phyloP scores from a whole-genome alignment of 2,329 filamentous ascomycete species.

The Aureobasidium musti region DNA sequence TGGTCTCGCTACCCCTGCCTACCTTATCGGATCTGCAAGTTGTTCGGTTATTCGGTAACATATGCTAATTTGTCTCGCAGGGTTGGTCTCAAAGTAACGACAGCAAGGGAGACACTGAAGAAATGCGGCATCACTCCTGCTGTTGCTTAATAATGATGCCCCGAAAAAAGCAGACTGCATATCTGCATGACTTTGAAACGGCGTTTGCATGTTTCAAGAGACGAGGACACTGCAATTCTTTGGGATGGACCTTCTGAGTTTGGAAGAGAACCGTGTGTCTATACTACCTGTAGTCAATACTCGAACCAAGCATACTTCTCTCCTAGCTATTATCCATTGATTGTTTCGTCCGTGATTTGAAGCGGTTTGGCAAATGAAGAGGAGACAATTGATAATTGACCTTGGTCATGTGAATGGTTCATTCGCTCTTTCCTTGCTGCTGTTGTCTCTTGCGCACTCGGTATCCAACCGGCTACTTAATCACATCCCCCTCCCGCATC shows the following conservation, averaged over 20 bases:
- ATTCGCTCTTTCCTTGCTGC: neutral
- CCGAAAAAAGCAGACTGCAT: neutral
- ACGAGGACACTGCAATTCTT: neutral
- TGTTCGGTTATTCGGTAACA: neutral
- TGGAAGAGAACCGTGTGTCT: no score
- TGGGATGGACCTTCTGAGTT: no score
- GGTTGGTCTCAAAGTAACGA: conserved; percentile 70
- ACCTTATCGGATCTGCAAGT: neutral
- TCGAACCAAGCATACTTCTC: no score
- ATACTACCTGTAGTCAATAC: no score
- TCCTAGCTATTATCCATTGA: no score
- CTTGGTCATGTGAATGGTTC: neutral
- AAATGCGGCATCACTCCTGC: conserved; percentile 34
- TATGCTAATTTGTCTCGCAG: conserved; percentile 7
- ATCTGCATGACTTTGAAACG: neutral
- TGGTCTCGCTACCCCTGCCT: neutral
- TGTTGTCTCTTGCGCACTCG: neutral
- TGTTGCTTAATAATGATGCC: neutral
- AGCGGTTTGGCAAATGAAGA: no score
- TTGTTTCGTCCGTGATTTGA: no score
- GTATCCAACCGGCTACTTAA: neutral
- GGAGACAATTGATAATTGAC: no score
- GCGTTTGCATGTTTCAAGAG: neutral
- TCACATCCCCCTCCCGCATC: no score
- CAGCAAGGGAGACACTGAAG: conserved; percentile 65